These are phyloP conservation scores for Apophysomyces elegans DNA, from an alignment of 371 early-diverging fungal genomes.

Conservation along the genomic window DNA sequence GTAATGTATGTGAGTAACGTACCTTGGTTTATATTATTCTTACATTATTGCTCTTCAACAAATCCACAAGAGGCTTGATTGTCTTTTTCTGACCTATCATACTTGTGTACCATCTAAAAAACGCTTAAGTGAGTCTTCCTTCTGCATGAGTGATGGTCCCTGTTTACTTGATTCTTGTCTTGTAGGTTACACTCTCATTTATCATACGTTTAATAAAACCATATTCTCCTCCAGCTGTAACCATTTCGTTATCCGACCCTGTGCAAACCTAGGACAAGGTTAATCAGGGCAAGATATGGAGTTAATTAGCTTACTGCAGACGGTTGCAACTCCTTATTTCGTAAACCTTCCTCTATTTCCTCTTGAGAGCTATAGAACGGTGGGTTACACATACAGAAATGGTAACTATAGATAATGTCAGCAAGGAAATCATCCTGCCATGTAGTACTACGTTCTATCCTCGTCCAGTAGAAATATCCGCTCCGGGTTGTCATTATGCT, in stretches of 20 bases:
- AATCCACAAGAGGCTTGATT: conserved; percentile 38
- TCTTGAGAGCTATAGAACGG: conserved; percentile 65
- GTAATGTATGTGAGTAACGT: neutral
- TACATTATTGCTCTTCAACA: conserved; percentile 41
- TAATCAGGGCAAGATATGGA: neutral
- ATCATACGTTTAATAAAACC: conserved; percentile 61
- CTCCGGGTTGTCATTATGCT: conserved; percentile 34
- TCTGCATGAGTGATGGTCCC: neutral
- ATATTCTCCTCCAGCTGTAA: conserved; percentile 71
- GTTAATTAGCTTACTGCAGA: conserved; percentile 41
- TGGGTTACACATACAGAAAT: conserved; percentile 78
- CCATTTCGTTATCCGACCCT: conserved; percentile 62
- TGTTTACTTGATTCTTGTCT: conserved; percentile 34
- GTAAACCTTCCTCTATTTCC: conserved; percentile 45
- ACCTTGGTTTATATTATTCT: neutral
- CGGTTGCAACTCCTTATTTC: conserved; percentile 50
- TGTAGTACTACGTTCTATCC: conserved; percentile 7
- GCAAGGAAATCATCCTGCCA: neutral
- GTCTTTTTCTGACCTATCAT: conserved; percentile 64
- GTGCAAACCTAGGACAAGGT: conserved; percentile 51
- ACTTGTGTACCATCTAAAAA: conserved; percentile 65
- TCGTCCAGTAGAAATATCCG: conserved; percentile 37
- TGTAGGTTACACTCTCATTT: conserved; percentile 54
- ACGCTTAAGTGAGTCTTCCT: neutral
- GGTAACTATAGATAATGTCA: conserved; percentile 35